Percentiles rank a stretch among this genome's conserved stretches.
Evolutionary conservation across 2,329 filamentous ascomycete species (phyloP).

Genomic region (Epichloe coenophiala): DNA sequence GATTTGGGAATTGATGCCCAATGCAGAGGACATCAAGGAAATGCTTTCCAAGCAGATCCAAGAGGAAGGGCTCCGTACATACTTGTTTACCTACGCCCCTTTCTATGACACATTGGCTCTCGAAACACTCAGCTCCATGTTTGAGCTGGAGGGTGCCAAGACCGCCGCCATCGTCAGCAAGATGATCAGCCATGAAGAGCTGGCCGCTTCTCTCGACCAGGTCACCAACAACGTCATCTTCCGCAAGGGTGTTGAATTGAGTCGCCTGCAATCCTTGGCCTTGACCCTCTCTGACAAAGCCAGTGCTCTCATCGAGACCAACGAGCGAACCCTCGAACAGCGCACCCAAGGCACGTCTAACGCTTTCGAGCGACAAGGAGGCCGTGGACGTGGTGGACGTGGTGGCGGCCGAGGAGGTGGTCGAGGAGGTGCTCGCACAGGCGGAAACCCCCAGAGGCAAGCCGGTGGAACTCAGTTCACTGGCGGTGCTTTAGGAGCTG

Average conservation of each 20-base stretch:
- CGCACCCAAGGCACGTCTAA: slow-evolving; percentile 91
- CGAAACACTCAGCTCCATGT: slow-evolving; percentile 78
- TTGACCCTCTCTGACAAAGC: slow-evolving; percentile 94
- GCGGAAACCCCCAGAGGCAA: slow-evolving; percentile 49
- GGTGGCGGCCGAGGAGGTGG: slow-evolving; percentile 50
- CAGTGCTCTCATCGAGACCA: slow-evolving; percentile 86
- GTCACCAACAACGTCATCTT: slow-evolving; percentile 97
- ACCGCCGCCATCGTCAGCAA: slow-evolving; percentile 92
- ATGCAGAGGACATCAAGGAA: slow-evolving; percentile 82
- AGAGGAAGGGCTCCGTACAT: slow-evolving; percentile 93
- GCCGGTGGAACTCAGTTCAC: slow-evolving; percentile 69
- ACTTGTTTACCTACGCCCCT: slow-evolving; percentile 97
- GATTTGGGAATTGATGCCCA: slow-evolving; percentile 97
- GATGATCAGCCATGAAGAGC: slow-evolving; percentile 99
- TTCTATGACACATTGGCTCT: slow-evolving; percentile 96
- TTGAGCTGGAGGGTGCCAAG: slow-evolving; percentile 83
- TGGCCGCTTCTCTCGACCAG: slow-evolving; percentile 91
- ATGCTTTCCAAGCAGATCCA: slow-evolving; percentile 98
- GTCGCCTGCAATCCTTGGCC: slow-evolving; percentile 85
- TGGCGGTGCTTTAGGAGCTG: slow-evolving; percentile 62
- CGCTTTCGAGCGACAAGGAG: slow-evolving; percentile 86
- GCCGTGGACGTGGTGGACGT: slow-evolving; percentile 54
- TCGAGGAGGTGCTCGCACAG: slow-evolving; percentile 44
- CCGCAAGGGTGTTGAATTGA: slow-evolving; percentile 97
- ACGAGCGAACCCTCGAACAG: slow-evolving; percentile 94